Evolutionary conservation across 768 basidiomycete genomes (phyloP), one percentile per base, ranked within the genome.

Genomic region (Phlebiopsis flavidoalba): DNA sequence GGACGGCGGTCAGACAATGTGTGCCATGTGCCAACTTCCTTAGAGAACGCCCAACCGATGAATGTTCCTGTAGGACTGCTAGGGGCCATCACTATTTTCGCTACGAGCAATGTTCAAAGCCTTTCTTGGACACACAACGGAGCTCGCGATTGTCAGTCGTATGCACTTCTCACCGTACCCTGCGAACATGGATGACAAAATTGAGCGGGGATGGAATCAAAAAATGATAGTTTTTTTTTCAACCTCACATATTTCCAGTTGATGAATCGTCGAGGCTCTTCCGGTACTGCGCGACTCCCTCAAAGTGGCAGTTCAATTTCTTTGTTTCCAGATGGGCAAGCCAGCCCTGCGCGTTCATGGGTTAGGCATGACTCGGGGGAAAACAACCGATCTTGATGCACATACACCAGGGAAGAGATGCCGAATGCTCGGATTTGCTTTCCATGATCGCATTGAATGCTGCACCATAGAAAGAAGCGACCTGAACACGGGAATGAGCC

Each of bases 161-260:
- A 88, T 88, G 43, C 98, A 78, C 73, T 98, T 94, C 22, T 86
- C 74, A 0, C 96, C 96, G 69, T 97, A 98, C 66, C n/a, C 94
- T 95, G 65, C 10, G 24, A 60, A 45, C 60, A 50, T 8, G 57
- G 49, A 36, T 52, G 53, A 56, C n/a, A 36, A n/a, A 21, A 53
- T 52, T 53, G 21, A 54, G 45, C 8, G 8, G 21, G 7, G 26
- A 45, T 37, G 37, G 48, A 66, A 79, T 11, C 40, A 43, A 12
- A 12, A 17, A 17, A 43, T 43, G 17, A 12, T 12, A 43, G 8
- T 43, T 2, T 17, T 43, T 43, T 2, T 17, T 43, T 17, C 40
- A 2, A 43, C 6, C 57, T 62, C 60, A 89, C 88, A n/a, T n/a
- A n/a, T 82, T 83, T 77, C 82, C 86, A 35, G 81, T 81, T 71